Percentiles rank a stretch among this genome's conserved stretches.
Evolutionary conservation across 1,284 basidiomycete genomes (phyloP).

Genomic region (Meira nashicola): DNA sequence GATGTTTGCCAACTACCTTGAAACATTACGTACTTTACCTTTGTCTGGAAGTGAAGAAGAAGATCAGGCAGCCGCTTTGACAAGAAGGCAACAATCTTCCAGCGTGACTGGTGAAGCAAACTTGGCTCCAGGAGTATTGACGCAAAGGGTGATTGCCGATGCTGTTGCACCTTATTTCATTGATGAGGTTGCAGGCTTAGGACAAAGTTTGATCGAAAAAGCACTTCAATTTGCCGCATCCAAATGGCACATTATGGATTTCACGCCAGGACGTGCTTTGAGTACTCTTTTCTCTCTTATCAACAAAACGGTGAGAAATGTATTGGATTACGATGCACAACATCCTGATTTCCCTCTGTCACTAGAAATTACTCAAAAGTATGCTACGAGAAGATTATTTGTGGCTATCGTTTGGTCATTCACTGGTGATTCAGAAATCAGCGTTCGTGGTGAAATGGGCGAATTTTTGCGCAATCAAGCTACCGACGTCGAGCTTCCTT

Average conservation of each 20-base stretch:
- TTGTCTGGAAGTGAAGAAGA: slow-evolving; percentile 86
- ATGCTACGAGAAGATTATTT: slow-evolving; percentile 82
- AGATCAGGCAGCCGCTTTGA: slow-evolving; percentile 57
- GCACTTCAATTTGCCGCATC: slow-evolving; percentile 74
- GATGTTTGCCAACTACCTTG: slow-evolving; percentile 86
- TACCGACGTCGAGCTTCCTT: slow-evolving; percentile 84
- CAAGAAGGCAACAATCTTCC: slow-evolving; percentile 58
- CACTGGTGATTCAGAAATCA: slow-evolving; percentile 87
- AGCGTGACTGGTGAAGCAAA: slow-evolving; percentile 28
- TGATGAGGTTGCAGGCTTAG: slow-evolving; percentile 62
- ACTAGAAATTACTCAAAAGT: slow-evolving; percentile 77
- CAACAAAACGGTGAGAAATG: slow-evolving; percentile 89
- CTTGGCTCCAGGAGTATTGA: slow-evolving; percentile 62
- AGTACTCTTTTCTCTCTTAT: slow-evolving; percentile 94
- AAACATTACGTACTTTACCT: slow-evolving; percentile 69
- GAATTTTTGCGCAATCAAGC: slow-evolving; percentile 72
- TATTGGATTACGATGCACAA: slow-evolving; percentile 89
- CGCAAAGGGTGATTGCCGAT: slow-evolving; percentile 71
- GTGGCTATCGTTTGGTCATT: slow-evolving; percentile 96
- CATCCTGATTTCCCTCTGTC: slow-evolving; percentile 91
- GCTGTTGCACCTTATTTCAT: slow-evolving; percentile 58
- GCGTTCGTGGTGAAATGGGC: slow-evolving; percentile 82
- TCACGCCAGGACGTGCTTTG: slow-evolving; percentile 82
- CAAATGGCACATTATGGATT: slow-evolving; percentile 97
- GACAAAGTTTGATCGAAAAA: slow-evolving; percentile 62